A percentile compares a stretch with the other conserved stretches of the same genome.
phyloP scores from a whole-genome alignment of 306 rosid species.

The Malus sieversii region DNA sequence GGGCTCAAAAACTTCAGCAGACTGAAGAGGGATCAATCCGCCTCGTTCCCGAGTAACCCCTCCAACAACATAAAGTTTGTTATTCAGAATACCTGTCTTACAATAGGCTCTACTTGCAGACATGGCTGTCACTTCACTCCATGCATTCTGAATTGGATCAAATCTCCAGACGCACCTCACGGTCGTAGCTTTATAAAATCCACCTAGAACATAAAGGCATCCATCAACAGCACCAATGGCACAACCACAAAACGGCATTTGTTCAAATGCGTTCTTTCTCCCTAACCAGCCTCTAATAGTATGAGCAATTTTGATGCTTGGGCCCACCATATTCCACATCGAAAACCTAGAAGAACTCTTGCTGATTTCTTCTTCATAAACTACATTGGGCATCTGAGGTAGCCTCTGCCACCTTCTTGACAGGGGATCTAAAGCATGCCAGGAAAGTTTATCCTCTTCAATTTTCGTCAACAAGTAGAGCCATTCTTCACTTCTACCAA shows the following conservation, averaged over 20 bases:
- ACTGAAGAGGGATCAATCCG: constrained; percentile 79
- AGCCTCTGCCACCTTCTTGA: constrained; percentile 78
- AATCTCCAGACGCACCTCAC: constrained; percentile 78
- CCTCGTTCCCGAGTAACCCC: constrained; percentile 83
- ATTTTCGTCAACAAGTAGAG: constrained; percentile 66
- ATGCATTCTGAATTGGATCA: constrained; percentile 53
- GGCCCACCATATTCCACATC: constrained; percentile 74
- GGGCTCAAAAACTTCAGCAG: constrained; percentile 92
- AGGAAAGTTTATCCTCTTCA: constrained; percentile 54
- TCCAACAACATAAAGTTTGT: constrained; percentile 91
- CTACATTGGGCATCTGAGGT: constrained; percentile 65
- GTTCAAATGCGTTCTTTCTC: constrained; percentile 58
- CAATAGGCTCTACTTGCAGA: constrained; percentile 78
- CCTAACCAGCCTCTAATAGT: constrained; percentile 80
- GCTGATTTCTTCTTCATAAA: constrained; percentile 42
- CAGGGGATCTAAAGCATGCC: constrained; percentile 79
- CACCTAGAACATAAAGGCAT: constrained; percentile 84
- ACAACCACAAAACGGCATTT: constrained; percentile 87
- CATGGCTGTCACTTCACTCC: constrained; percentile 75
- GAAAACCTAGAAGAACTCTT: constrained; percentile 50
- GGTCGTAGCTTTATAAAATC: constrained; percentile 73
- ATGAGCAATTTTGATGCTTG: constrained; percentile 59
- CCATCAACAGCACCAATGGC: constrained; percentile 80
- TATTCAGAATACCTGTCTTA: constrained; percentile 74
- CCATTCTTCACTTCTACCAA: constrained; percentile 87